Evolutionary conservation across 2,329 filamentous ascomycete species (phyloP).

Genomic region (Neofusicoccum sp.): DNA sequence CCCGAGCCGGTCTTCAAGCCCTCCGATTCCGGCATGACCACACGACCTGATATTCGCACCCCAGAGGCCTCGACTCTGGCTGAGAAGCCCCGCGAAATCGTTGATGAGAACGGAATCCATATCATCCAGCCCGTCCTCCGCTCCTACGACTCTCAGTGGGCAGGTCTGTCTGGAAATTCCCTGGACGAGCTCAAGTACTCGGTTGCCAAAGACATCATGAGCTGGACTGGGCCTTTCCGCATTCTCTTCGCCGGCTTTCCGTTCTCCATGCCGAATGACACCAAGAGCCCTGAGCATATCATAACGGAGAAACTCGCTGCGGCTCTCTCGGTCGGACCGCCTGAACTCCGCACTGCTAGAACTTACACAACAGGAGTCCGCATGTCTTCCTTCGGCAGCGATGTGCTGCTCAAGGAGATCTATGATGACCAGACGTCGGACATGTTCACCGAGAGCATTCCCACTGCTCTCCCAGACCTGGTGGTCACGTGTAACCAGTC

Average conservation of each 20-base stretch:
- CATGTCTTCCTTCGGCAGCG: conserved; percentile 24
- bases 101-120: background rate
- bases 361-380: conserved; percentile 30
- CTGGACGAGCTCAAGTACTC: conserved; percentile 13
- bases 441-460: conserved; percentile 7
- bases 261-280: conserved; percentile 2
- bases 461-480: conserved; percentile 12
- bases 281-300: conserved; percentile 9
- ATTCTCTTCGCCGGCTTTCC: conserved; percentile 16
- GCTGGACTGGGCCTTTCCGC: conserved; percentile 11
- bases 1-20: conserved; percentile 19
- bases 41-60: conserved; percentile 13
- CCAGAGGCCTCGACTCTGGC: conserved; percentile 9
- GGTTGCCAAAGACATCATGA: background rate
- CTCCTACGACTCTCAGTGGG: conserved; percentile 1
- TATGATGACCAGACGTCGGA: conserved; percentile 2
- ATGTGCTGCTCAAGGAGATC: conserved; percentile 12
- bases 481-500: conserved; percentile 8
- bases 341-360: background rate
- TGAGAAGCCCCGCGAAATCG: conserved; percentile 5
- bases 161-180: conserved; percentile 4
- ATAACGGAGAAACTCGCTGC: conserved; percentile 4
- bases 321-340: conserved; percentile 3
- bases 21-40: conserved; percentile 16
- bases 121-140: conserved; percentile 6